Evolutionary conservation across 2,329 filamentous ascomycete species (phyloP).

Genomic region (Curvularia hawaiiensis): DNA sequence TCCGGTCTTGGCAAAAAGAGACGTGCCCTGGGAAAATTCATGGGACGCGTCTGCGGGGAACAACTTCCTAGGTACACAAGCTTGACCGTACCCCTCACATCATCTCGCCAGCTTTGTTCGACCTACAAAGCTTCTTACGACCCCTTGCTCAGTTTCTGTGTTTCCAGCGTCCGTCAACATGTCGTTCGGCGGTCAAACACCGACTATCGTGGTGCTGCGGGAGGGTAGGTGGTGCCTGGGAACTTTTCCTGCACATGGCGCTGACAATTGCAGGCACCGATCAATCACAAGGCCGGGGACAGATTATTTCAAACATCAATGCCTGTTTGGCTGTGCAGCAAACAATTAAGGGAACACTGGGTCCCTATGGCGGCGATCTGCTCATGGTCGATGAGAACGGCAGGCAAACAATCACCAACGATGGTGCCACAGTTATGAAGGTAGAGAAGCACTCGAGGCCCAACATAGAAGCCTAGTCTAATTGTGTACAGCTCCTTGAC

Average conservation of each 20-base stretch:
- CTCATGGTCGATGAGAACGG: conserved; percentile 96
- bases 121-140: background rate
- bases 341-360: conserved; percentile 94
- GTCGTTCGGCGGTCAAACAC: conserved; percentile 97
- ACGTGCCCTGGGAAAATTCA: conserved; percentile 36
- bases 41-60: conserved; percentile 37
- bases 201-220: conserved; percentile 97
- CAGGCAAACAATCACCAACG: conserved; percentile 96
- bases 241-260: conserved; percentile 22
- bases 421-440: conserved; percentile 99
- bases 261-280: conserved; percentile 75
- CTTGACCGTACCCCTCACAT: conserved; percentile 22
- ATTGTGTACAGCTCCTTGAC: conserved; percentile 76
- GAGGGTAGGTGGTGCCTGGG: conserved; percentile 74
- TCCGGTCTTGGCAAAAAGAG: conserved; percentile 17
- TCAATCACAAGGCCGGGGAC: conserved; percentile 93
- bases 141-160: conserved; percentile 3
- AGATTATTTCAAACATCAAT: conserved; percentile 98
- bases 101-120: conserved; percentile 6
- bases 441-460: conserved; percentile 50
- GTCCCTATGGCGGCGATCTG: conserved; percentile 95
- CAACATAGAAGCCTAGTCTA: background rate
- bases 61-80: conserved; percentile 32
- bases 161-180: conserved; percentile 57
- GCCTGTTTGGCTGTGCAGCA: conserved; percentile 94